These are phyloP conservation scores for Juncus effusus DNA, from an alignment of 176 grass and related monocot species.

Conservation along the genomic window DNA sequence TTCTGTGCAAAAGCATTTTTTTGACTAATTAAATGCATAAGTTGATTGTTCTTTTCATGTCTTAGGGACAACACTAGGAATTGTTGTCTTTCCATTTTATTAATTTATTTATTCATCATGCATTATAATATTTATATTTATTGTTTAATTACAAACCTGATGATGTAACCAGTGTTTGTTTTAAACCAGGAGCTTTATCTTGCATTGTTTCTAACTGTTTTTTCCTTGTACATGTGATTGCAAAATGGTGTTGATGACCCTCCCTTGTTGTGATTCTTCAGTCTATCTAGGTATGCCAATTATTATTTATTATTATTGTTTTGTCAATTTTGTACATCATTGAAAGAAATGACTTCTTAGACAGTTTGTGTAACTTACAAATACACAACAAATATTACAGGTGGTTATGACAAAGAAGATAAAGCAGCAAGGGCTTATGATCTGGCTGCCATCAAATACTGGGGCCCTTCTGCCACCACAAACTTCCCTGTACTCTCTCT, in stretches of 20 bases:
- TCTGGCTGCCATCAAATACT: constrained; percentile 85
- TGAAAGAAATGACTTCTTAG: not conserved
- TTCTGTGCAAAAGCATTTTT: constrained; percentile 2
- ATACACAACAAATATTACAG: constrained; percentile 28
- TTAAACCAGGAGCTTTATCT: no score
- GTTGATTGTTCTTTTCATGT: no score
- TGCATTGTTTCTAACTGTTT: no score
- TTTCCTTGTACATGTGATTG: no score
- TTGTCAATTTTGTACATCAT: not conserved
- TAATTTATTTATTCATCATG: no score
- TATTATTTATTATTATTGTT: not conserved
- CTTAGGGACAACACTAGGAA: no score
- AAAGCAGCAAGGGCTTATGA: constrained; percentile 90
- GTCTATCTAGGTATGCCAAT: constrained; percentile 68
- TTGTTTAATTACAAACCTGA: no score
- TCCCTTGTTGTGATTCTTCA: constrained; percentile 6
- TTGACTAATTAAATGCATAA: not conserved
- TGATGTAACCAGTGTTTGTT: no score
- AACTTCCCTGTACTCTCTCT: constrained; percentile 58
- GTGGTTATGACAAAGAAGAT: constrained; percentile 94
- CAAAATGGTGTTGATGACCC: no score
- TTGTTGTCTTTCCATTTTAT: no score
- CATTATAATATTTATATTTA: no score
- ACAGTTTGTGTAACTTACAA: constrained; percentile 3
- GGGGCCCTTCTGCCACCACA: constrained; percentile 63